phyloP scores from a whole-genome alignment of 108 stramenopile genomes.

The Nitzschia inconspicua region DNA sequence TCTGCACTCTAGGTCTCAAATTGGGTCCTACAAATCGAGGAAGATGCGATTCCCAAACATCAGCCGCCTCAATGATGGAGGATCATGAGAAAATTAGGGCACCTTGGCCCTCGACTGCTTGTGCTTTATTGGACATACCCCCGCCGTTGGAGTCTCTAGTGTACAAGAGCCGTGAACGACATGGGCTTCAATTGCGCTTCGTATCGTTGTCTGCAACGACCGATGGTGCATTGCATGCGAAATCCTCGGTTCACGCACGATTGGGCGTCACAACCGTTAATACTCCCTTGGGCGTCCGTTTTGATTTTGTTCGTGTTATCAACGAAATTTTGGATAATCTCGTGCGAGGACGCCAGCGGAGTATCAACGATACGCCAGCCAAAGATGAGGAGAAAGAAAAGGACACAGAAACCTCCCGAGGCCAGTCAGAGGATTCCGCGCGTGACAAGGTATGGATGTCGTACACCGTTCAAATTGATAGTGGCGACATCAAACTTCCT shows the following conservation, averaged over 20 bases:
- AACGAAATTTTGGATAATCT: conserved; percentile 7
- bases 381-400: background rate
- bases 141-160: conserved; percentile 38
- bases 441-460: conserved; percentile 6
- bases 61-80: conserved; percentile 1
- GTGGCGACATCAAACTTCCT: conserved; percentile 37
- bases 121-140: conserved; percentile 51
- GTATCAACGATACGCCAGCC: background rate
- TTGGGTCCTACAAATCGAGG: conserved; percentile 4
- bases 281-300: conserved; percentile 17
- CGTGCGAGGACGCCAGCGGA: background rate
- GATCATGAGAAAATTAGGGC: conserved; percentile 1
- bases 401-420: background rate
- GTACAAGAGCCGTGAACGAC: conserved; percentile 25
- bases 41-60: conserved; percentile 14
- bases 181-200: conserved; percentile 36
- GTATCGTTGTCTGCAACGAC: conserved; percentile 23
- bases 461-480: conserved; percentile 36
- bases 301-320: conserved; percentile 7
- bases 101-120: conserved; percentile 66
- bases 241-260: conserved; percentile 16
- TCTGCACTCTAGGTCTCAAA: conserved; percentile 30
- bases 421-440: too few relatives aligned
- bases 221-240: background rate
- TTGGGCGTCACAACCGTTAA: conserved; percentile 26